Base-by-base conservation (phyloP, 2,329 filamentous ascomycete genomes). In the Scleromitrula shiraiana region DNA sequence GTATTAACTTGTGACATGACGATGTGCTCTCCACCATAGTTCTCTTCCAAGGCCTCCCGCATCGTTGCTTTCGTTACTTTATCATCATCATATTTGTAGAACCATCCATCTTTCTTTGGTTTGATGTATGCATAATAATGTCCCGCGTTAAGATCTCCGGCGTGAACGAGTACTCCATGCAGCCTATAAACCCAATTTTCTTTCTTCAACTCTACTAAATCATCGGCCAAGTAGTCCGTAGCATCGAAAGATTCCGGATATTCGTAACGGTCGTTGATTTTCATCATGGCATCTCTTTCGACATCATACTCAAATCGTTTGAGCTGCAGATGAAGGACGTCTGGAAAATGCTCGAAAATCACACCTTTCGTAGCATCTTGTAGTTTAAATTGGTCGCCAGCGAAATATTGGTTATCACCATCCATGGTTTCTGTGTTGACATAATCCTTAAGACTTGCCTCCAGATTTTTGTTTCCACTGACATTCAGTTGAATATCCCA, bases 401-500 rank as follows among this genome's bases (percentile, higher is more conserved):
- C 93, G 65, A 88, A 93, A 64, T 98, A 98, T 66, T 97, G 95
- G 71, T 98, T 98, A 65, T 98, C 94, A 33, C 93, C 93, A 57
- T 97, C 90, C 67, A 98, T 83, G 27, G 90, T 95, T 68, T 98
- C 93, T 29, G 96, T 91, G 62, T 95, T 84, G 58, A 98, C 84
- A 64, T 98, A 98, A 67, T 97, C 90, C 63, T 83, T 83, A 72
- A 98, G 97, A 63, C 91, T 97, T 60, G 94, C 89, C 54, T 95
- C 84, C 26, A 98, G 72, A 53, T 86, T 91, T 69, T 88, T 89
- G 74, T 95, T 96, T 26, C 89, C 90, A 54, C 86, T 85, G 42
- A 98, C 94, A 57, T 97, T 98, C 58, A 98, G 78, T 65, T 98
- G 93, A 51, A 98, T 88, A 64, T 98, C 93, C 93, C 93, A 98